Evolutionary conservation across 2,329 filamentous ascomycete species (phyloP).

Genomic region (Colletotrichum sp.): DNA sequence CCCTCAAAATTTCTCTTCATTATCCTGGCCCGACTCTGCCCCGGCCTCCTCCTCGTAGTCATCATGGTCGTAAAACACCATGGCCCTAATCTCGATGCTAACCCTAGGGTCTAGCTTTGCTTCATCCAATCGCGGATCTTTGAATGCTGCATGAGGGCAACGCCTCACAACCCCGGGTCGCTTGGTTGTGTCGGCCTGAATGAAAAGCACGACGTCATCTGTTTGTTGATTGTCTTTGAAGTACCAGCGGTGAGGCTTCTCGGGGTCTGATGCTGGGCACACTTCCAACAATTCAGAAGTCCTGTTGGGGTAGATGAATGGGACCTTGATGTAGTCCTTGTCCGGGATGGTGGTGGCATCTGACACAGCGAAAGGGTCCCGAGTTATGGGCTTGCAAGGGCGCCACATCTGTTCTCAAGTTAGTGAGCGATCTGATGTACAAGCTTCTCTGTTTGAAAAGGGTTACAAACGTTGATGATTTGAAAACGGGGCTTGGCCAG

Average conservation of each 20-base stretch:
- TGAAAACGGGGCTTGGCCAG: neutral
- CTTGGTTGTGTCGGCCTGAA: neutral
- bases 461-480: neutral
- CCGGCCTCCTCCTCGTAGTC: neutral
- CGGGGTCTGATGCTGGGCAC: neutral
- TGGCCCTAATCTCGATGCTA: neutral
- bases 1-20: neutral
- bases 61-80: neutral
- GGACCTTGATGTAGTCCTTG: neutral
- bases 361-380: neutral
- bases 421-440: rapidly evolving
- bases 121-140: neutral
- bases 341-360: neutral
- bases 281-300: neutral
- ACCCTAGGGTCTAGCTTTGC: neutral
- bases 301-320: neutral
- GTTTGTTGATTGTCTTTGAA: neutral
- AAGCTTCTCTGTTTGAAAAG: too few species aligned
- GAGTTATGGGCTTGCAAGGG: neutral
- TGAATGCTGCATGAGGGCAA: neutral
- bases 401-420: neutral
- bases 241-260: neutral
- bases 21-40: neutral
- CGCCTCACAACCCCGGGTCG: neutral
- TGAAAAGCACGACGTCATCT: neutral